Base-by-base conservation (phyloP, 345 rosid species). In the Populus tremula region DNA sequence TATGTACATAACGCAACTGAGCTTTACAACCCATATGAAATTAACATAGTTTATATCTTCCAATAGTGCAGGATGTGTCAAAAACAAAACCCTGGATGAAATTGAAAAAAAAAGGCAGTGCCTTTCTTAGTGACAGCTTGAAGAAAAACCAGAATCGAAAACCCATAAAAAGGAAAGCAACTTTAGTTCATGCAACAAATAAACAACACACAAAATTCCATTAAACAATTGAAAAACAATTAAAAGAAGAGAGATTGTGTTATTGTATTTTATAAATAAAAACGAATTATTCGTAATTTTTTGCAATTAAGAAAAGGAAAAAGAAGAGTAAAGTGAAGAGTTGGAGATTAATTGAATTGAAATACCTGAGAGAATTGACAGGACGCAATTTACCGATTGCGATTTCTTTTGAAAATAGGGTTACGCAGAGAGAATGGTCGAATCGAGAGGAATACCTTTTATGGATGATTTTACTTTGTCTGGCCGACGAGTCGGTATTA, bases 361-460 rank as follows among this genome's bases (percentile, higher is more conserved):
- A 45, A 50, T 82, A 75, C 82, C 85, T 59, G 65, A 25, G 56
- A 7, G 69, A 74, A 59, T n/a, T 50, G 8, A 11, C 16, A 36
- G 29, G 71, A 25, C 39, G 10, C 2, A 13, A 41, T 10, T 25
- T 16, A 38, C 6, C 59, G 43, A 35, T 66, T 54, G 27, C 25
- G 7, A 49, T 17, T 53, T 39, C 2, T 12, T n/a, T 27, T 41
- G 11, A 74, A 72, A 21, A 38, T 82, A 75, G 75, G 85, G 85
- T 76, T 71, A 39, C 72, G 64, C 21, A 47, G 29, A 49, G 20
- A 17, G 47, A 21, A n/a, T 3, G 13, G 41, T 23, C 3, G 8
- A 21, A 23, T 16, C 50, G 41, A 39, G 0, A 27, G 45, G 20
- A 8, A 2, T 5, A 63, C 64, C 16, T n/a, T 59, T 9, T n/a